phyloP scores from a whole-genome alignment of 768 basidiomycete genomes.

The Tulasnella sp. region DNA sequence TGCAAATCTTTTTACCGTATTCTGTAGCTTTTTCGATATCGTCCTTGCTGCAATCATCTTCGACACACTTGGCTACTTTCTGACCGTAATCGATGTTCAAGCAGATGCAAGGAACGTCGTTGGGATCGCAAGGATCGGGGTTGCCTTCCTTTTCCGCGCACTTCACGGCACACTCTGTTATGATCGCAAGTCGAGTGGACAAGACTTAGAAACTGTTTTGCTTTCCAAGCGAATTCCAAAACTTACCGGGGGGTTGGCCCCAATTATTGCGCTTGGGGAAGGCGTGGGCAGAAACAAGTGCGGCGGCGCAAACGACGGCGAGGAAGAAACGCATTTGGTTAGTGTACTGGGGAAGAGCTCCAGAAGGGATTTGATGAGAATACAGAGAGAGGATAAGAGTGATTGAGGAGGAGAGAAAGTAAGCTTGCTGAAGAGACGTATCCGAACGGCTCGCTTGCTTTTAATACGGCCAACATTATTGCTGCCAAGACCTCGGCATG shows the following conservation, averaged over 20 bases:
- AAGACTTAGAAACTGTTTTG: neutral
- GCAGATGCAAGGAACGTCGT: neutral
- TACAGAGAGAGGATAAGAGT: neutral
- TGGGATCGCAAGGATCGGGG: neutral
- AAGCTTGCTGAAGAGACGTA: neutral
- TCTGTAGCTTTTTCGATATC: neutral
- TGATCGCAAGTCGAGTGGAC: neutral
- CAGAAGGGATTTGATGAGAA: neutral
- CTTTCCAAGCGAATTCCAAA: no score
- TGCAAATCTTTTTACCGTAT: neutral
- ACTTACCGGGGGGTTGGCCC: neutral
- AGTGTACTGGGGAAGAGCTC: neutral
- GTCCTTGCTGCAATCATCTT: neutral
- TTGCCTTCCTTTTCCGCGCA: neutral
- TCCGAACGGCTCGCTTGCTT: neutral
- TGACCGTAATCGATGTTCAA: neutral
- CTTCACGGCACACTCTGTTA: neutral
- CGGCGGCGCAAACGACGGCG: neutral
- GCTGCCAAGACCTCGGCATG: neutral
- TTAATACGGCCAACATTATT: neutral
- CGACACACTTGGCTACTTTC: neutral
- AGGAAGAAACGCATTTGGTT: neutral
- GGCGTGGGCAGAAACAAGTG: neutral
- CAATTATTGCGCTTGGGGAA: neutral
- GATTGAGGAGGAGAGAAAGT: no score